Base-by-base conservation (phyloP, 177 flowering plant genomes). In the Vitis hybrid region DNA sequence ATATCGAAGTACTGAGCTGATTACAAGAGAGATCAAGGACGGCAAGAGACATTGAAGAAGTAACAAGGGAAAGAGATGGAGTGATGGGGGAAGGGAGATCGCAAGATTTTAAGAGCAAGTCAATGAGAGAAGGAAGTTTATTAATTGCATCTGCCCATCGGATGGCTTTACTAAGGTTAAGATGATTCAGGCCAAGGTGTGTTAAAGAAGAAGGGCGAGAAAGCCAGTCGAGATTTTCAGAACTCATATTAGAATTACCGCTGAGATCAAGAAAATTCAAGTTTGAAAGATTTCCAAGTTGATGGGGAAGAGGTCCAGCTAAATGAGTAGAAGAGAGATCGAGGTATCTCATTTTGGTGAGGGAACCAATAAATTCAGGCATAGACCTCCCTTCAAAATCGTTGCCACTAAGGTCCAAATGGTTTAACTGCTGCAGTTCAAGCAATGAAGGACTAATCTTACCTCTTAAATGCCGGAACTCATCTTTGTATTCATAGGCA, bases 281-380 rank as follows among this genome's bases (percentile, higher is more conserved):
- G 56, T 52, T 65, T 1, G 81, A 64, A 3, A 82, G 75, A 62
- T 80, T 82, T 12, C 80, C 75, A 21, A 82, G 66, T 11, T 78
- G 70, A 51, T 49, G 57, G 67, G 81, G 81, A 68, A 82, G 59
- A 23, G 21, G 10, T 30, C 81, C 79, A 21, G 2, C 1, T 32
- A 78, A 58, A n/a, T 54, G 9, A 8, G 60, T 63, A 11, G 6
- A 1, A 1, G 72, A 48, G 10, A 80, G 78, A 15, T 74, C 59
- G 12, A 80, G 76, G 17, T 64, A 21, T 62, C 18, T 51, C 12
- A 80, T 52, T 1, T 65, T 59, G 3, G 3, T 4, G 3, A 80
- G 18, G 1, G 74, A 75, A 18, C 82, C 79, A 55, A 82, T 15
- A 45, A 80, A 79, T 6, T 68, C 55, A 9, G 85, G 82, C n/a